Conservation (phyloP, 2,329 filamentous ascomycete genomes). For the Huntiella decipiens region DNA sequence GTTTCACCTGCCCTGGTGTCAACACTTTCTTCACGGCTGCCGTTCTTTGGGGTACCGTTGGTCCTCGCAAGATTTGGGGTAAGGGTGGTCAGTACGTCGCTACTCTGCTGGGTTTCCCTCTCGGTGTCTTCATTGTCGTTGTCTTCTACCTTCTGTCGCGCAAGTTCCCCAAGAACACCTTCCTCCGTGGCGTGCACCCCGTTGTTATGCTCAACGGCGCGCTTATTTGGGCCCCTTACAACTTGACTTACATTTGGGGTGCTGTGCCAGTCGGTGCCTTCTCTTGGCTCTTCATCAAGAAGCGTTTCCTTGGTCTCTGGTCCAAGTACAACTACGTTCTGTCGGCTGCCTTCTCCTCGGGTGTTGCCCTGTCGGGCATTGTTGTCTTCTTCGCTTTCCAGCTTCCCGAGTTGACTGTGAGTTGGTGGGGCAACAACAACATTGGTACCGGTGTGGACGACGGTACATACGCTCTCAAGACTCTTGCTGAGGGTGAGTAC, state of each 20-base stretch:
- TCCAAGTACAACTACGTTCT: constrained; percentile 34
- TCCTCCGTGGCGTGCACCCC: constrained; percentile 22
- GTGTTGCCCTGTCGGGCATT: constrained; percentile 30
- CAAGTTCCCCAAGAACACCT: constrained; percentile 17
- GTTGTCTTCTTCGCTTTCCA: constrained; percentile 35
- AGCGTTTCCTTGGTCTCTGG: constrained; percentile 20
- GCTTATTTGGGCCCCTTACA: constrained; percentile 22
- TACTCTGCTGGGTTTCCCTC: constrained; percentile 21
- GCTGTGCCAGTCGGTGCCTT: constrained; percentile 24
- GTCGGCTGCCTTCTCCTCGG: constrained; percentile 30
- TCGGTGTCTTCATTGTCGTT: constrained; percentile 19
- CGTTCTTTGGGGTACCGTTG: constrained; percentile 27
- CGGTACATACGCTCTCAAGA: constrained; percentile 20
- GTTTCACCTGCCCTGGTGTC: constrained; percentile 21
- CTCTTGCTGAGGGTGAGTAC: constrained; percentile 18
- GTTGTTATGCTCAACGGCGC: constrained; percentile 21
- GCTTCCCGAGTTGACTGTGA: constrained; percentile 22
- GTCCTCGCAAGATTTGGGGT: constrained; percentile 24
- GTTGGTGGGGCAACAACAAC: constrained; percentile 31
- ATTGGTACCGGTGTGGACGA: constrained; percentile 25
- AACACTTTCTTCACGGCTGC: constrained; percentile 26
- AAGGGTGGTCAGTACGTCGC: constrained; percentile 21
- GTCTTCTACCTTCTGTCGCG: constrained; percentile 17
- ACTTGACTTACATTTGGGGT: constrained; percentile 25
- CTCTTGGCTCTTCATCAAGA: constrained; percentile 24